Base-by-base conservation (phyloP, 2,329 filamentous ascomycete genomes). In the Falciphora oryzae region DNA sequence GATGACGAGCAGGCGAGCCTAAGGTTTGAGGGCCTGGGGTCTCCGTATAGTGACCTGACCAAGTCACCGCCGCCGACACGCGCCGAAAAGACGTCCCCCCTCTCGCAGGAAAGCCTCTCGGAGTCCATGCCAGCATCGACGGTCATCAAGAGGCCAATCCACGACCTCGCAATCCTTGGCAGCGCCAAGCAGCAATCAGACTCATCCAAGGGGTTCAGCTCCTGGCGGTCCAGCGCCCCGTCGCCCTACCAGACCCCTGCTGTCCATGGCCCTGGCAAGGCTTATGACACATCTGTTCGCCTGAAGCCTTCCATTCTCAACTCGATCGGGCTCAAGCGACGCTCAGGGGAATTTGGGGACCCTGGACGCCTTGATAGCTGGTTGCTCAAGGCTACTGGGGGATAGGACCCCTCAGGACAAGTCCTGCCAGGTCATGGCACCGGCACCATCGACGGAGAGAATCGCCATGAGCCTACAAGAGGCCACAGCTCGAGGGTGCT, bases 331-430 rank as follows among this genome's bases (percentile, higher is more conserved):
- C 18, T 18, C 59, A 11, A 61, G 32, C 32, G n/a, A 25, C 44
- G 44, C 59, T 16, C 32, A 44, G 59, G n/a, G 2, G 13, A 44
- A 44, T 8, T n/a, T 61, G 59, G 44, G 44, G 44, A 53, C 44
- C n/a, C 59, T 28, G n/a, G 31, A n/a, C n/a, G 11, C n/a, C 38
- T 32, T 18, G 59, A 58, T 25, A 63, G 22, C n/a, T 57, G 53
- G 31, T 25, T 61, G 59, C 59, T 61, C 28, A 35, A 57, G 25
- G 6, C 53, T n/a, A 16, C 61, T 22, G 61, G 25, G 61, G 50
- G 31, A 2, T 57, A 63, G 61, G 61, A 35, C 27, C 32, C 61
- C 53, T 58, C 53, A 16, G 50, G 32, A 31, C 22, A 57, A 27
- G 6, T 25, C 32, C 22, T 28, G 29, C 53, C 53, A 28, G 44